Evolutionary conservation across 2,329 filamentous ascomycete species (phyloP).

Genomic region (Penicillium psychrosexuale): DNA sequence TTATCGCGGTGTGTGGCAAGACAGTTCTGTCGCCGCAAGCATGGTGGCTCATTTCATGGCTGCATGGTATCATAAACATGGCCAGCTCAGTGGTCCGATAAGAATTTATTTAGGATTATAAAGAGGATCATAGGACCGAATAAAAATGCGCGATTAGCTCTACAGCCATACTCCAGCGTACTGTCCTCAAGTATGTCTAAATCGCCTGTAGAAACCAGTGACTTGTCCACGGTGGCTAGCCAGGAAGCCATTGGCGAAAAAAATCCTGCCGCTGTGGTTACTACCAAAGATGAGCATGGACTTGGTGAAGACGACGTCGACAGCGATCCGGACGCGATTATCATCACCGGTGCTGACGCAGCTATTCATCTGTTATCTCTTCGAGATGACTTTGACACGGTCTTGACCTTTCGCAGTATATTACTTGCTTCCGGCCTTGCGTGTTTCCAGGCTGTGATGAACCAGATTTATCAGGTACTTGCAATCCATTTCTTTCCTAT

Average conservation of each 20-base stretch:
- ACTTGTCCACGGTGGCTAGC: neutral
- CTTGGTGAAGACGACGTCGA: neutral
- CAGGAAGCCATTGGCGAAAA: neutral
- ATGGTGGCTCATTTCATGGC: neutral
- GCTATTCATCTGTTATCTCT: conserved; percentile 50
- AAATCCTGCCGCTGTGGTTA: neutral
- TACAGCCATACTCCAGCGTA: neutral
- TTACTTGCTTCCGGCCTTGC: conserved; percentile 51
- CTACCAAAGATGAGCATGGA: neutral
- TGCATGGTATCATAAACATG: neutral
- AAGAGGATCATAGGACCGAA: neutral
- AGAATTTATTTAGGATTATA: neutral
- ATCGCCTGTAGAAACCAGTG: neutral
- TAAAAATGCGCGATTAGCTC: neutral
- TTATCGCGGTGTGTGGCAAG: neutral
- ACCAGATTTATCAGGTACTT: conserved; percentile 54
- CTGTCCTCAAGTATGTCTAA: neutral
- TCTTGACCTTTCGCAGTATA: conserved; percentile 54
- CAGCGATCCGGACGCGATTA: conserved; percentile 40
- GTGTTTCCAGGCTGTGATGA: conserved; percentile 55
- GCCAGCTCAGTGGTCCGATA: neutral
- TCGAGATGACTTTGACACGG: conserved; percentile 52
- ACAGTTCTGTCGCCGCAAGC: no score
- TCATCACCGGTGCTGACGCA: conserved; percentile 53
- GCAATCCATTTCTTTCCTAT: neutral